Evolutionary conservation across 306 rosid species (phyloP).

Genomic region (Nissolia schottii): DNA sequence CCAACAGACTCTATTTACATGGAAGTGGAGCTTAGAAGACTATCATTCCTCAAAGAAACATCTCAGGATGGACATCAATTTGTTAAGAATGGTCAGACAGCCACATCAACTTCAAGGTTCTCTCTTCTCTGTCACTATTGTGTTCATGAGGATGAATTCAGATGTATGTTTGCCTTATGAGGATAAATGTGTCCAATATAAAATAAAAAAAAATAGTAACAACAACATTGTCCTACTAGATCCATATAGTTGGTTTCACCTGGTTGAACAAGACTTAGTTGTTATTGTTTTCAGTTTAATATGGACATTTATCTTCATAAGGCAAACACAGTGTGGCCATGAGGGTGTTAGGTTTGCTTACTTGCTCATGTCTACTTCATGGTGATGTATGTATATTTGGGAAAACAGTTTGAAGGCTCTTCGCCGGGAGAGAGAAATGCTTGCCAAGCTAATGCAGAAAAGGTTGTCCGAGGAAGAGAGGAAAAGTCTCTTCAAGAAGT

Average conservation of each 20-base stretch:
- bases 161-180: too few relatives aligned
- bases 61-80: slow-evolving; percentile 46
- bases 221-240: too few relatives aligned
- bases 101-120: slow-evolving; percentile 65
- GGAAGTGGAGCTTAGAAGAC: slow-evolving; percentile 82
- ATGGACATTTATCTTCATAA: background rate
- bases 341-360: background rate
- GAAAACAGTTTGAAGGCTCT: slow-evolving; percentile 53
- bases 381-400: slow-evolving; percentile 19
- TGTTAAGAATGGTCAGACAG: slow-evolving; percentile 46
- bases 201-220: too few relatives aligned
- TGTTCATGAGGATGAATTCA: too few relatives aligned
- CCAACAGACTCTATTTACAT: slow-evolving; percentile 75
- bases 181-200: too few relatives aligned
- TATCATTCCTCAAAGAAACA: slow-evolving; percentile 67
- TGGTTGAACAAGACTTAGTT: too few relatives aligned
- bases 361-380: background rate
- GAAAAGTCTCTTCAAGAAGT: slow-evolving; percentile 46
- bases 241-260: too few relatives aligned
- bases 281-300: too few relatives aligned
- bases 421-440: slow-evolving; percentile 53
- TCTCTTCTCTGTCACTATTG: slow-evolving; percentile 3
- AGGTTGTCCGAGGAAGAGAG: slow-evolving; percentile 60
- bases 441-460: slow-evolving; percentile 66
- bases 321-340: background rate